Conservation (phyloP, 2,329 filamentous ascomycete species). For the Colletotrichum ledebouriae region DNA sequence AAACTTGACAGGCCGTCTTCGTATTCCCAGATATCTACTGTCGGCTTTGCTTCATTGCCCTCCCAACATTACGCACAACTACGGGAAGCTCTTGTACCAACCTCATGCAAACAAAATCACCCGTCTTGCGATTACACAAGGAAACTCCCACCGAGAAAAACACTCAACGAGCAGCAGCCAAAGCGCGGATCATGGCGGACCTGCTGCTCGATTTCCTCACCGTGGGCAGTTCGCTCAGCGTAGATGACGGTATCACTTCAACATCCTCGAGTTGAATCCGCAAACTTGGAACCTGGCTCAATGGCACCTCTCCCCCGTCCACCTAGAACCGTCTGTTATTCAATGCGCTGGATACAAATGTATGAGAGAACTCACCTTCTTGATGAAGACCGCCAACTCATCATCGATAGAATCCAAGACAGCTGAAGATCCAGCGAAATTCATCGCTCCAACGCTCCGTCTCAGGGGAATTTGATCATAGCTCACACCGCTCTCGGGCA, state of each 20-base stretch:
- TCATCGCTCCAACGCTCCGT: constrained; percentile 32
- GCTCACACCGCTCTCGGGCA: constrained; percentile 52
- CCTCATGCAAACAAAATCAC: not conserved
- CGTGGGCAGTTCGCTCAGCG: constrained; percentile 48
- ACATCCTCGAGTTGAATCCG: constrained; percentile 54
- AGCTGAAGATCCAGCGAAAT: not conserved
- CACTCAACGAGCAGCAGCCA: not conserved
- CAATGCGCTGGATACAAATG: constrained; percentile 1
- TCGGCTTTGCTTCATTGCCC: not conserved
- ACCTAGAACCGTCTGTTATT: constrained; percentile 44
- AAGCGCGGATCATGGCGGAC: constrained; percentile 14
- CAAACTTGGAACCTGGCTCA: constrained; percentile 51
- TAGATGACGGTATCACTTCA: constrained; percentile 46
- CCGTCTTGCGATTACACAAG: not conserved
- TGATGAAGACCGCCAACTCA: constrained; percentile 50
- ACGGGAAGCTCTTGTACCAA: not conserved
- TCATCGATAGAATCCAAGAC: constrained; percentile 13
- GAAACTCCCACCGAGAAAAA: not conserved
- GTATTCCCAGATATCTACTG: constrained; percentile 12
- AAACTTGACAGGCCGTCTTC: constrained; percentile 19
- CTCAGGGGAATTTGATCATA: constrained; percentile 52
- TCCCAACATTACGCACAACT: not conserved
- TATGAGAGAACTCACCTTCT: constrained; percentile 47
- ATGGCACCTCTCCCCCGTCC: constrained; percentile 50
- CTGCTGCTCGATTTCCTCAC: constrained; percentile 42